These are phyloP conservation scores for Clarireedia monteithiana DNA, from an alignment of 2,329 filamentous ascomycete genomes.

Conservation along the genomic window DNA sequence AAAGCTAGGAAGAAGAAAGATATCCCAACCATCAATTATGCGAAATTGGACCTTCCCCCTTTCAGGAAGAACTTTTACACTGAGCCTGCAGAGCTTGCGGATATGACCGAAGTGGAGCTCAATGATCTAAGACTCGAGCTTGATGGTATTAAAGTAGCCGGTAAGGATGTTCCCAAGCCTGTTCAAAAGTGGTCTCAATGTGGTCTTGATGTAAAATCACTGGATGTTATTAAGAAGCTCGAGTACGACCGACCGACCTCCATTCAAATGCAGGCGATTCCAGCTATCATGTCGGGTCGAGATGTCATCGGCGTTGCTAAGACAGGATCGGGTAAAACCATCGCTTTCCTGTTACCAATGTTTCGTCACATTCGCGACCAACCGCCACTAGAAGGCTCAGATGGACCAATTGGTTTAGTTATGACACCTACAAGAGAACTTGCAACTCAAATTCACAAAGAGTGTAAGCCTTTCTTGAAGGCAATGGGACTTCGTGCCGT, in stretches of 20 bases:
- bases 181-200: conserved; percentile 97
- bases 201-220: conserved; percentile 75
- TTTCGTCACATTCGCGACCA: conserved; percentile 98
- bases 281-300: conserved; percentile 89
- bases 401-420: conserved; percentile 82
- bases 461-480: conserved; percentile 91
- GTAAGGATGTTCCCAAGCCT: conserved; percentile 82
- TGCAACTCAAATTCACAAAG: conserved; percentile 85
- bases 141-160: conserved; percentile 90
- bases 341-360: conserved; percentile 93
- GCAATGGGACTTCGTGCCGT: conserved; percentile 77
- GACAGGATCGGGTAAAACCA: conserved; percentile 94
- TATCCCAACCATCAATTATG: conserved; percentile 79
- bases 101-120: conserved; percentile 79
- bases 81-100: conserved; percentile 74
- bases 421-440: conserved; percentile 93
- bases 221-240: conserved; percentile 75
- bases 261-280: conserved; percentile 92
- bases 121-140: conserved; percentile 76
- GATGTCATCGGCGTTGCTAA: conserved; percentile 96
- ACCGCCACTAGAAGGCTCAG: conserved; percentile 67
- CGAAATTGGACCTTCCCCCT: conserved; percentile 74
- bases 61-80: conserved; percentile 95
- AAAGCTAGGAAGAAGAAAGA: conserved; percentile 83
- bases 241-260: conserved; percentile 85